Percentiles rank a stretch among this genome's conserved stretches.
Evolutionary conservation across 75 land plant genomes (phyloP).

Genomic region (Selaginella moellendorffii): DNA sequence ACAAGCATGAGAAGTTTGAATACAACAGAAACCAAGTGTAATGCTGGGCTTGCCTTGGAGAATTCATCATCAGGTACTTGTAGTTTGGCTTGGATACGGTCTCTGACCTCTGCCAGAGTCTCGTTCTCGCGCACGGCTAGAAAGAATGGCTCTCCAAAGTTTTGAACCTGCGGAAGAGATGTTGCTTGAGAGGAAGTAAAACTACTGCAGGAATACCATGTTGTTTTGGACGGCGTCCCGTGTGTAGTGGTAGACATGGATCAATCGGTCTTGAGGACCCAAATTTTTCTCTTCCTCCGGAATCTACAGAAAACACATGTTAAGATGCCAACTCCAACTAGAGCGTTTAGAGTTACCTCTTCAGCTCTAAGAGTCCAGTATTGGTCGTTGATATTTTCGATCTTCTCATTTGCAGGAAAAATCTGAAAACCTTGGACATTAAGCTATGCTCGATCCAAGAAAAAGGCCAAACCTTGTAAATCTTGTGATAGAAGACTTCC

Average conservation of each 20-base stretch:
- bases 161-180: slow-evolving; percentile 65
- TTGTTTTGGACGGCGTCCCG: slow-evolving; percentile 70
- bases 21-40: background rate
- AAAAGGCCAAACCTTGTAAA: too few relatives aligned
- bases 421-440: slow-evolving; percentile 41
- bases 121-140: slow-evolving; percentile 75
- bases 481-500: slow-evolving; percentile 93
- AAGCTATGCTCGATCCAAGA: background rate
- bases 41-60: slow-evolving; percentile 61
- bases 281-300: slow-evolving; percentile 95
- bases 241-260: slow-evolving; percentile 86
- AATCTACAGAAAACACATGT: slow-evolving; percentile 31
- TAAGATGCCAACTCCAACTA: background rate
- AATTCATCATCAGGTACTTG: slow-evolving; percentile 95
- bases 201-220: slow-evolving; percentile 30
- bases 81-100: slow-evolving; percentile 69
- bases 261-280: slow-evolving; percentile 72
- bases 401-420: slow-evolving; percentile 72
- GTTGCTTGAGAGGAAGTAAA: too few relatives aligned
- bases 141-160: slow-evolving; percentile 98
- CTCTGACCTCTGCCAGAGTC: slow-evolving; percentile 67
- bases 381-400: slow-evolving; percentile 91
- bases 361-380: slow-evolving; percentile 97
- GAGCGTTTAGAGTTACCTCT: slow-evolving; percentile 40
- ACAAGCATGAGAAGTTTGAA: background rate